Base-by-base conservation (phyloP, 768 basidiomycete genomes). In the Rhizopogon roseolus region DNA sequence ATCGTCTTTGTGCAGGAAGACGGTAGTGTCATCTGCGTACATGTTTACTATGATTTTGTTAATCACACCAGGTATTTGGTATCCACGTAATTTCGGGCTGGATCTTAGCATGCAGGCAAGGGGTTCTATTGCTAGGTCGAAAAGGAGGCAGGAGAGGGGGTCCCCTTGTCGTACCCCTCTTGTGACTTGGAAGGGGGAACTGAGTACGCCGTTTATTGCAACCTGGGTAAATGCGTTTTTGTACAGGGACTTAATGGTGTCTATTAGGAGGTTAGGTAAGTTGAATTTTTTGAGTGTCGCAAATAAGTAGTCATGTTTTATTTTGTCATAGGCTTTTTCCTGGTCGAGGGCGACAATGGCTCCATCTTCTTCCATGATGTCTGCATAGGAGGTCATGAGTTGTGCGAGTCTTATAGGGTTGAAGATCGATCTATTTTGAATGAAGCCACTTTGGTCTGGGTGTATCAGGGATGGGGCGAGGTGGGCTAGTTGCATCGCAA, bases 271-370 rank as follows among this genome's bases (percentile, higher is more conserved):
- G 1, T 48, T 7, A 0, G 71, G 71, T 27, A 75, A 51, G 8
- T 54, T 38, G 9, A 64, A 57, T 17, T 48, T 54, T 34, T 55
- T 36, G 0, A 75, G 62, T 0, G 62, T 57, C 14, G 52, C 40
- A 62, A 64, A 64, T 2, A 75, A 55, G 62, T 66, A 76, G 3
- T 56, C 29, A 19, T 75, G 72, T 0, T 34, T 22, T 0, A 76
- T 68, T 49, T 71, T 72, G 27, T 76, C 70, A 36, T 73, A 73
- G 0, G 70, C 65, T 54, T 73, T 75, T 56, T 75, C 73, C 54
- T 75, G 73, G 59, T 75, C 72, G 0, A 75, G 64, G 0, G 62
- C 53, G 0, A 76, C 27, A 0, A 75, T 70, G 0, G 46, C 22
- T 0, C 73, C 64, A 27, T 74, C 58, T 40, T 53, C 52, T 32